These are phyloP conservation scores for Lepidium aucheri DNA, from an alignment of 345 rosid genomes.

Conservation along the genomic window DNA sequence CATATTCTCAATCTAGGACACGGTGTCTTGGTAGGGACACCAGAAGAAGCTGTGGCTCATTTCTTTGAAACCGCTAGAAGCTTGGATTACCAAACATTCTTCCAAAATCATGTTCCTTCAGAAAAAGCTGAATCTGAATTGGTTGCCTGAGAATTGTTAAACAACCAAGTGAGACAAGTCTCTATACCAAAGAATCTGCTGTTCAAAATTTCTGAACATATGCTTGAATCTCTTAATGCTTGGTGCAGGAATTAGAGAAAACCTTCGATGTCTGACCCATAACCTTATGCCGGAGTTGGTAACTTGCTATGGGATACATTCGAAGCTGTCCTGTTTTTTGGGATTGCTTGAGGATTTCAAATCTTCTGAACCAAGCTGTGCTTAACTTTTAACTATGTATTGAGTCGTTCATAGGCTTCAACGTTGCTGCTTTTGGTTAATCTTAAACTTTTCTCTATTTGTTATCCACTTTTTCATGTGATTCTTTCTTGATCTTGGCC, in stretches of 20 bases:
- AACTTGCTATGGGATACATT: neutral
- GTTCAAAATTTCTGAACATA: neutral
- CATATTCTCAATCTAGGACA: slow-evolving; percentile 90
- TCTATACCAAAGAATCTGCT: neutral
- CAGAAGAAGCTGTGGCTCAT: slow-evolving; percentile 90
- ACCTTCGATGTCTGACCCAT: neutral
- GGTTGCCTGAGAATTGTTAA: slow-evolving; percentile 38
- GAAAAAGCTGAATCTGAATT: slow-evolving; percentile 40
- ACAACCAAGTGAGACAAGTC: slow-evolving; percentile 8
- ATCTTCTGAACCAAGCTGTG: neutral
- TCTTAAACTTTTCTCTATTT: neutral
- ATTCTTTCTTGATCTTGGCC: neutral
- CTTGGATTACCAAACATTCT: slow-evolving; percentile 42
- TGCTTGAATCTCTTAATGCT: neutral
- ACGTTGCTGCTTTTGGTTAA: neutral
- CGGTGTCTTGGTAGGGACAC: slow-evolving; percentile 90
- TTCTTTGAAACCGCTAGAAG: slow-evolving; percentile 76
- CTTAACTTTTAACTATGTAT: slow-evolving; percentile 7
- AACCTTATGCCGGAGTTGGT: neutral
- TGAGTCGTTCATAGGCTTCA: slow-evolving; percentile 3
- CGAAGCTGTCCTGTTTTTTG: neutral
- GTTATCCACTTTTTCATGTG: neutral
- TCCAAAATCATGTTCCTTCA: slow-evolving; percentile 30
- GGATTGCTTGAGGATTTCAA: neutral
- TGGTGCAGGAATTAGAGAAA: slow-evolving; percentile 12